Evolutionary conservation across 306 rosid species (phyloP).

Genomic region (Glycine tomentella): DNA sequence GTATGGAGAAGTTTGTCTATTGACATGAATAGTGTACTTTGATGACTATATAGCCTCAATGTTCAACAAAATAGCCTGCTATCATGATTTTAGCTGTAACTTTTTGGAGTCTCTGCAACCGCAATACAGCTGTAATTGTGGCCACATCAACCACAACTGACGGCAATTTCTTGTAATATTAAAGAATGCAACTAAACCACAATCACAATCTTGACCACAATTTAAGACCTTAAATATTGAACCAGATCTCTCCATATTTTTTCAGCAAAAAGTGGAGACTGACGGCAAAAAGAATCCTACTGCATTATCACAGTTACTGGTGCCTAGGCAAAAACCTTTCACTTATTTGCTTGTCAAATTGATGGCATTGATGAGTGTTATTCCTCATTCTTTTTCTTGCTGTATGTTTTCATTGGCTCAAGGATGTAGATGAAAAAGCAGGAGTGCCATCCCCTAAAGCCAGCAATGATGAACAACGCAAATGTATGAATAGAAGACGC

Average conservation of each 20-base stretch:
- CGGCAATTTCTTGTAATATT: too few species aligned
- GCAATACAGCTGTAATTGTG: background rate
- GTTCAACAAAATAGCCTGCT: background rate
- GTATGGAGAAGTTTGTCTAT: background rate
- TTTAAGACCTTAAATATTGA: too few species aligned
- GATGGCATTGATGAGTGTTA: conserved; percentile 22
- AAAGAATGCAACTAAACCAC: too few species aligned
- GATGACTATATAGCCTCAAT: background rate
- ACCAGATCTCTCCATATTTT: conserved; percentile 16
- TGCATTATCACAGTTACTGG: conserved; percentile 60
- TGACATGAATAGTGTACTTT: background rate
- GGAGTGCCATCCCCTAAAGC: conserved; percentile 37
- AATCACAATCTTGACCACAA: too few species aligned
- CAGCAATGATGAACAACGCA: conserved; percentile 49
- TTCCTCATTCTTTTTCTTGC: conserved; percentile 27
- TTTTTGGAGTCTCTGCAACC: too few species aligned
- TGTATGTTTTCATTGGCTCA: conserved; percentile 44
- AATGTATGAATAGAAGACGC: conserved; percentile 51
- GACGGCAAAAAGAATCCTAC: conserved; percentile 44
- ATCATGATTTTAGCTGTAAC: too few species aligned
- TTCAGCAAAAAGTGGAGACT: conserved; percentile 52
- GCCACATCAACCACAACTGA: too few species aligned
- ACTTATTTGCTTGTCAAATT: conserved; percentile 18
- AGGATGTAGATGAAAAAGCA: conserved; percentile 54
- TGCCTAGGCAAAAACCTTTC: conserved; percentile 40